A percentile compares a stretch with the other conserved stretches of the same genome.
These are phyloP conservation scores for Dipsacomyces acuminosporus DNA, from an alignment of 371 early-diverging fungal species.

Conservation along the genomic window DNA sequence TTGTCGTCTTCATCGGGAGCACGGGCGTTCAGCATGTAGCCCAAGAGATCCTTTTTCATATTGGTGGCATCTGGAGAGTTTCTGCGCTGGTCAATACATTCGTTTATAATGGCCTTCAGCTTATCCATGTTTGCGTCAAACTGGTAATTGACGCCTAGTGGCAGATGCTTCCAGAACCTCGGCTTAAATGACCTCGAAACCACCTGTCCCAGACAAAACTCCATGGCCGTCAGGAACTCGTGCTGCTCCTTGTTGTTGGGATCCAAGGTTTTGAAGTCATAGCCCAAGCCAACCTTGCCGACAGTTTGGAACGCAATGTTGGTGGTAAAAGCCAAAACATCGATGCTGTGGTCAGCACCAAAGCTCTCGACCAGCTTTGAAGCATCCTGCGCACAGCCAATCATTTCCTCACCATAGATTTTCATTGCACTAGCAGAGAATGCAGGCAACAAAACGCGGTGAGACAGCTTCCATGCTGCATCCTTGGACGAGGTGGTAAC, in stretches of 20 bases:
- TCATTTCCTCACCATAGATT: constrained; percentile 1
- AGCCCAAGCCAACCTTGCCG: background rate
- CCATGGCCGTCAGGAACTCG: background rate
- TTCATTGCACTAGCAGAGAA: background rate
- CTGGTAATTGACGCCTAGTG: background rate
- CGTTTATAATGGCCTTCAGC: background rate
- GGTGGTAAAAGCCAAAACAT: background rate
- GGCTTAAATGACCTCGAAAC: background rate
- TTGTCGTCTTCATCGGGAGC: background rate
- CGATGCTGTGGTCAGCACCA: background rate
- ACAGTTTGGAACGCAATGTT: background rate
- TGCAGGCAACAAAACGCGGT: background rate
- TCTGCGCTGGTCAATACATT: background rate
- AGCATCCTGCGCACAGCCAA: background rate
- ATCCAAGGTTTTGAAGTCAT: background rate
- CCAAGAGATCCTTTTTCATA: background rate
- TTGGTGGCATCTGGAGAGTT: background rate
- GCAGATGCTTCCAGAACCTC: background rate
- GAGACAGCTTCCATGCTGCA: background rate
- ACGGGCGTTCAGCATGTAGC: background rate
- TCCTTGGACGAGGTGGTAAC: background rate
- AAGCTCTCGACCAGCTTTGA: background rate
- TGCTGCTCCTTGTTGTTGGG: background rate
- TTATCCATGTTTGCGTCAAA: background rate
- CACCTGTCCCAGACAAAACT: background rate